phyloP scores from a whole-genome alignment of 1,139 yeast genomes.

The Nakaseomyces delphensis region DNA sequence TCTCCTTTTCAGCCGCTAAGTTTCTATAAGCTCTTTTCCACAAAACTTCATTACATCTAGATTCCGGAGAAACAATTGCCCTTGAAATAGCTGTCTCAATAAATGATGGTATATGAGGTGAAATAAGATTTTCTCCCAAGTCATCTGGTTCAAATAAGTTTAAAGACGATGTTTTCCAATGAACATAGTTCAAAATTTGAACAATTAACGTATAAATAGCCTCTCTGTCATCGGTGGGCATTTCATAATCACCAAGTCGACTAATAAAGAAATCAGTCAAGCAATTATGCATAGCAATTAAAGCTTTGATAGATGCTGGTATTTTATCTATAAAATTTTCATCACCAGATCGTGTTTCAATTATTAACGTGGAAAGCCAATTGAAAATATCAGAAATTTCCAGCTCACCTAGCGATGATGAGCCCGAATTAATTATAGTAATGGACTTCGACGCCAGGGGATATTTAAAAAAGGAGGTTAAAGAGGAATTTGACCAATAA shows the following conservation, averaged over 20 bases:
- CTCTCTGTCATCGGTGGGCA: constrained; percentile 51
- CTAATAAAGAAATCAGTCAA: constrained; percentile 55
- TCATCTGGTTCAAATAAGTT: constrained; percentile 42
- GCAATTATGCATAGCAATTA: constrained; percentile 60
- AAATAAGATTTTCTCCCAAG: constrained; percentile 23
- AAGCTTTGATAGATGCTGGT: constrained; percentile 62
- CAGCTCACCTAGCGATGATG: constrained; percentile 40
- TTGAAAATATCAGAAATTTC: constrained; percentile 60
- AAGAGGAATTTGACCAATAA: constrained; percentile 45
- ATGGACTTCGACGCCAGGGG: constrained; percentile 18
- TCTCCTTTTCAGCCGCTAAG: constrained; percentile 8
- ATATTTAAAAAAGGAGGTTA: constrained; percentile 53
- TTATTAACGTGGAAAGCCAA: constrained; percentile 51
- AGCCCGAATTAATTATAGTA: constrained; percentile 18
- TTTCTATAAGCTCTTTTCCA: constrained; percentile 24
- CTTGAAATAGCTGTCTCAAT: constrained; percentile 73
- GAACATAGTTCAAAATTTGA: constrained; percentile 55
- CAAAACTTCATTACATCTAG: constrained; percentile 45
- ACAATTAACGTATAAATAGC: constrained; percentile 65
- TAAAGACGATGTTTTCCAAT: constrained; percentile 58
- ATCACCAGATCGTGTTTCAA: constrained; percentile 32
- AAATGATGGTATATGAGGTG: constrained; percentile 70
- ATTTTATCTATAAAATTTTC: constrained; percentile 45
- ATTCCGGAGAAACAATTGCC: constrained; percentile 73
- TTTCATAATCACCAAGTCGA: constrained; percentile 56